phyloP scores from a whole-genome alignment of 371 early-diverging fungal species.

The Mortierella sp. region DNA sequence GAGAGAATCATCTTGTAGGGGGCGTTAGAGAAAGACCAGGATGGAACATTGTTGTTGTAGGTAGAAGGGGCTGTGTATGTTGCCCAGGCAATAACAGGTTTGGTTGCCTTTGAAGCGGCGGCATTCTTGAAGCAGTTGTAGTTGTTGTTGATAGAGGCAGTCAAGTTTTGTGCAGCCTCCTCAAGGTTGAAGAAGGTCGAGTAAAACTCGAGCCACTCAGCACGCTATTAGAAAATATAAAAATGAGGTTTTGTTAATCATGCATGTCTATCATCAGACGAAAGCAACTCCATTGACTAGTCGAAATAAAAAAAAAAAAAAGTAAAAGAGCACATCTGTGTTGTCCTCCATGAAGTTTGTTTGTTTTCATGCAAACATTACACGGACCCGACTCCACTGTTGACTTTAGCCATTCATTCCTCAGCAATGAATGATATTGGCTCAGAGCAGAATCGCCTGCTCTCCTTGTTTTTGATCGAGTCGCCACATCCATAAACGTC shows the following conservation, averaged over 20 bases:
- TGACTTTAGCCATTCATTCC: background rate
- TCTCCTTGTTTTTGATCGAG: background rate
- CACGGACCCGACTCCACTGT: conserved; percentile 8
- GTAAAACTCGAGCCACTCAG: conserved; percentile 86
- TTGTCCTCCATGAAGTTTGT: no score
- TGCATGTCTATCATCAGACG: no score
- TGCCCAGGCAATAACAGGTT: conserved; percentile 80
- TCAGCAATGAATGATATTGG: no score
- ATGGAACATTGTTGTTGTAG: conserved; percentile 77
- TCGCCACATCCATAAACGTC: background rate
- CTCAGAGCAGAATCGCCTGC: background rate
- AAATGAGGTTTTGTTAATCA: background rate
- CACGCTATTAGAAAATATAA: conserved; percentile 60
- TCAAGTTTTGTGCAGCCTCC: conserved; percentile 67
- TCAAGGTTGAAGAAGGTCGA: conserved; percentile 81
- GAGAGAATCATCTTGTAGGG: conserved; percentile 72
- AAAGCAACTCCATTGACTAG: no score
- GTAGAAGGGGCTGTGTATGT: conserved; percentile 70
- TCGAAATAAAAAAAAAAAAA: no score
- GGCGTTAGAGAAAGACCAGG: conserved; percentile 71
- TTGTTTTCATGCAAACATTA: no score
- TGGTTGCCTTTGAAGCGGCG: conserved; percentile 58
- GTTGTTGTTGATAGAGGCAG: conserved; percentile 69
- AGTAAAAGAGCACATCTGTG: no score
- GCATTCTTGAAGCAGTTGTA: conserved; percentile 72